Base-by-base conservation (phyloP, 208 protist genomes). In the Trypanosoma melophagium region DNA sequence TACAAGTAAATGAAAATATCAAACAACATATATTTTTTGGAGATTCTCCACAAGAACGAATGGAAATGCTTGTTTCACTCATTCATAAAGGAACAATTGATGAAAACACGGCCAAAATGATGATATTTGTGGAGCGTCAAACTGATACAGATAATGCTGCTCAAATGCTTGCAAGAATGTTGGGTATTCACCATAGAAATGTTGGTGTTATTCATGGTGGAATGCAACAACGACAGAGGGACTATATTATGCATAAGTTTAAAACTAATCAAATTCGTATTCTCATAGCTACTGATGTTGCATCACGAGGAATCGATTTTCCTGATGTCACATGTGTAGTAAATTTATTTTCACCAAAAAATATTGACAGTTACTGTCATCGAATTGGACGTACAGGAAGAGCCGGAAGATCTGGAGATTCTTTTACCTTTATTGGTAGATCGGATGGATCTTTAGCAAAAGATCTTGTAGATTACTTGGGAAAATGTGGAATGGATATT, bases 291-390 rank as follows among this genome's bases (percentile, higher is more conserved):
- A 98, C 96, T 1, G 94, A 98, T 64, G 95, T 98, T 51, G 95
- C 94, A n/a, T 93, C 94, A 24, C 85, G 96, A 44, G 94, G 94
- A 10, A 60, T 99, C 9, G 97, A 99, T 67, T 97, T 99, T 45
- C 84, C 86, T 21, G 87, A 94, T 50, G 93, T 99, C 21, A 94
- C 94, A 35, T 90, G 86, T 59, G 95, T 98, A 12, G 84, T 98
- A 28, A 98, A 98, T 62, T 96, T 94, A 59, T 88, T 97, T 55
- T 79, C 95, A 12, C 97, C 96, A 38, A 84, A 86, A 52, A 93
- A 82, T 53, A 87, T 97, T 60, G 91, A 98, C 55, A 92, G 88
- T 62, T 99, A 99, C 58, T 91, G 98, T 66, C 97, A 99, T 79
- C 84, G 97, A 31, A 97, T 98, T 55, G 97, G 97, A 0, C 86